phyloP scores from a whole-genome alignment of 805 yeast genomes.

The Candida oleophila region DNA sequence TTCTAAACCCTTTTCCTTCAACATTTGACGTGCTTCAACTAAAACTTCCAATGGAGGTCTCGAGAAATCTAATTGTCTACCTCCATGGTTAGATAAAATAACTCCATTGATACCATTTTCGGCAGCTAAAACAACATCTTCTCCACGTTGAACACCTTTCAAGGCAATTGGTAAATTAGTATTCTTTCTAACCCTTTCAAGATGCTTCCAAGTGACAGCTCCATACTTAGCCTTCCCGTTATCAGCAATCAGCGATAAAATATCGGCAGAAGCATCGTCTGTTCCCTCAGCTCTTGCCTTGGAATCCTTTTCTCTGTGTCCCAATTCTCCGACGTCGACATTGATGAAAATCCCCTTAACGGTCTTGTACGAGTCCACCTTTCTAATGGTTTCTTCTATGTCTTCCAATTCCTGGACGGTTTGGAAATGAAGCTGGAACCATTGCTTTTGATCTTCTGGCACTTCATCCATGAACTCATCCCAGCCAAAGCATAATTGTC shows the following conservation, averaged over 20 bases:
- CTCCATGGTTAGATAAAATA: slow-evolving; percentile 88
- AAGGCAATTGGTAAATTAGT: slow-evolving; percentile 48
- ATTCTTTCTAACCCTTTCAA: slow-evolving; percentile 20
- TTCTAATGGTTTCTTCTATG: slow-evolving; percentile 21
- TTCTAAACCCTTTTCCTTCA: slow-evolving; percentile 45
- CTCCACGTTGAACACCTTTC: slow-evolving; percentile 83
- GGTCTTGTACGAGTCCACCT: slow-evolving; percentile 33
- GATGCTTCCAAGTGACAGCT: slow-evolving; percentile 25
- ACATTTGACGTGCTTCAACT: slow-evolving; percentile 62
- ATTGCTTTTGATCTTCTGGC: slow-evolving; percentile 33
- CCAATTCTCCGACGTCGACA: slow-evolving; percentile 55
- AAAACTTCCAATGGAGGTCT: slow-evolving; percentile 75
- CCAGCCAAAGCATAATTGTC: slow-evolving; percentile 38
- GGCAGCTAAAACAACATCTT: slow-evolving; percentile 73
- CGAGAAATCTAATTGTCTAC: slow-evolving; percentile 81
- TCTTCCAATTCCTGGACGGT: slow-evolving; percentile 26
- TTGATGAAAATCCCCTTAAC: slow-evolving; percentile 52
- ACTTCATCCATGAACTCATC: slow-evolving; percentile 40
- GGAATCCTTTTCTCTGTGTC: slow-evolving; percentile 44
- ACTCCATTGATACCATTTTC: slow-evolving; percentile 74
- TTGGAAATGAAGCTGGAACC: slow-evolving; percentile 45
- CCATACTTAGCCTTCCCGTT: background rate
- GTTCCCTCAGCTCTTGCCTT: slow-evolving; percentile 40
- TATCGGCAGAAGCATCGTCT: slow-evolving; percentile 1
- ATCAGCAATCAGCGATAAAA: slow-evolving; percentile 1